Base-by-base conservation (phyloP, 2,329 filamentous ascomycete genomes). In the Phialocephala subalpina region DNA sequence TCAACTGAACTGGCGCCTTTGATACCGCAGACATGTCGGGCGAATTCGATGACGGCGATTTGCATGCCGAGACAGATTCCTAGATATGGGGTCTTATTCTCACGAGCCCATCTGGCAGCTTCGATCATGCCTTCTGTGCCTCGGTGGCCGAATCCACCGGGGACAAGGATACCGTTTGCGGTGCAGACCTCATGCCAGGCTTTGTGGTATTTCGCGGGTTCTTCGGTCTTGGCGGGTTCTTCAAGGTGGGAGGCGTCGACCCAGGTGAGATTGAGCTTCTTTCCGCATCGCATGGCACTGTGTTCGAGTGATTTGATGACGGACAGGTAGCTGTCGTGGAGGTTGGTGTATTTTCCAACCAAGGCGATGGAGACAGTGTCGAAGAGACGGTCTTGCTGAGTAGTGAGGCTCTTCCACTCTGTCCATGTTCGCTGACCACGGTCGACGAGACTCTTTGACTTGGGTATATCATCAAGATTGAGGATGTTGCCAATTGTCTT, bases 91-190 rank as follows among this genome's bases (percentile, higher is more conserved):
- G 87, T 87, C 68, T 91, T 90, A 73, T 93, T 90, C 71, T 91
- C 90, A 63, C 96, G 90, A 1, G 95, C 94, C 90, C 92, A 97
- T 70, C 90, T 90, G n/a, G 92, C 91, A 2, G 91, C 92, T 63
- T 88, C 83, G 74, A 98, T 90, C 94, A 98, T 98, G 68, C 96
- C 96, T 76, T 95, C 90, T 0, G 89, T 93, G 65, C 93, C 95
- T 72, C 96, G 86, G 42, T 84, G 81, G 57, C 95, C 95, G 69
- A 89, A 89, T 1, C 85, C 84, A 49, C 87, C 87, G 1, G 84
- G 86, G 29, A 90, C 80, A 29, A 90, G 73, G n/a, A 87, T 80
- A 29, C 84, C 86, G 60, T 84, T 82, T 9, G 93, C 92, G 1
- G 87, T 90, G 78, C 88, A 90, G 45, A 97, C 85, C 35, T 86